These are phyloP conservation scores for Elsinoe australis DNA, from an alignment of 2,329 filamentous ascomycete species.

Conservation along the genomic window DNA sequence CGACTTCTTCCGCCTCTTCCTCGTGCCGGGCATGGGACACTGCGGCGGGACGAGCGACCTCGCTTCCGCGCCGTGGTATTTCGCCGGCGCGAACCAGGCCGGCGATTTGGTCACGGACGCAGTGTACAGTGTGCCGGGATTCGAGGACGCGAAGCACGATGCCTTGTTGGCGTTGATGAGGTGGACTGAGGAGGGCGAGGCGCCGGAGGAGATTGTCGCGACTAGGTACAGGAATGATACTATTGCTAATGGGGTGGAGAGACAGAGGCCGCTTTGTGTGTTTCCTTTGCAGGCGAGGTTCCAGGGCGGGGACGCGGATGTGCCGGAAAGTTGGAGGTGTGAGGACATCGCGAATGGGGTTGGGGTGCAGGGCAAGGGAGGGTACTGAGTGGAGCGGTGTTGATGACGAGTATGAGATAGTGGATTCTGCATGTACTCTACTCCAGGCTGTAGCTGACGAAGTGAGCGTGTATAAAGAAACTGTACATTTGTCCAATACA, in stretches of 20 bases:
- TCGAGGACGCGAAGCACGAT: constrained; percentile 30
- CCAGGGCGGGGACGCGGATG: constrained; percentile 26
- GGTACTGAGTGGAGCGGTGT: not conserved
- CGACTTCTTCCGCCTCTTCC: constrained; percentile 40
- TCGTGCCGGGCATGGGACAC: constrained; percentile 40
- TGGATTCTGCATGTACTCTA: too few relatives aligned
- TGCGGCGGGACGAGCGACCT: constrained; percentile 32
- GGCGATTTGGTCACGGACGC: constrained; percentile 20
- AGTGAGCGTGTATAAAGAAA: not conserved
- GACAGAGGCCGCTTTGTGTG: constrained; percentile 32
- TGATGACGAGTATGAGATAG: too few relatives aligned
- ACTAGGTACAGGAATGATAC: constrained; percentile 32
- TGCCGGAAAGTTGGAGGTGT: constrained; percentile 28
- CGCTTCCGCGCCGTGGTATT: constrained; percentile 40
- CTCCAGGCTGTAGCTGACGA: not conserved
- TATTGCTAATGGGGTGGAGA: constrained; percentile 26
- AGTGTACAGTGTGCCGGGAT: constrained; percentile 29
- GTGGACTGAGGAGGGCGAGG: constrained; percentile 34
- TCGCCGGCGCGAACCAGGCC: constrained; percentile 35
- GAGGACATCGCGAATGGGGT: constrained; percentile 5
- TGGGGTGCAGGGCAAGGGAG: not conserved
- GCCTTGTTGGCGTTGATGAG: constrained; percentile 31
- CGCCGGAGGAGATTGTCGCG: constrained; percentile 33
- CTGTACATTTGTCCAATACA: not conserved
- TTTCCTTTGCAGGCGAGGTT: constrained; percentile 30